A percentile compares a stretch with the other conserved stretches of the same genome.
Evolutionary conservation across 768 basidiomycete genomes (phyloP).

Genomic region (Rhizopogon salebrosus): DNA sequence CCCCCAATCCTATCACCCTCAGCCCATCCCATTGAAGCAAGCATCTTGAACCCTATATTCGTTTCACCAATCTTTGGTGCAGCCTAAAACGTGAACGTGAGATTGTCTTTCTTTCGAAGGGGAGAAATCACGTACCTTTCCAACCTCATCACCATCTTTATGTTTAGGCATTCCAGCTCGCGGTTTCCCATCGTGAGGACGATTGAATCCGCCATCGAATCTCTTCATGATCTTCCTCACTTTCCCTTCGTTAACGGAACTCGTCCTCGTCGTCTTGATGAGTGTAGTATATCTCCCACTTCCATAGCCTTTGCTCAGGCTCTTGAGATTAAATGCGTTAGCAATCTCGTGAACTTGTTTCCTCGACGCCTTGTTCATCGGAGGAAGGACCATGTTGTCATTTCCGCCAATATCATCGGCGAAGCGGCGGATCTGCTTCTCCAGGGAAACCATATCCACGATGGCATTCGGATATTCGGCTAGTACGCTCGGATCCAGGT

Average conservation of each 20-base stretch:
- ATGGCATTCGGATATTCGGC: constrained; percentile 42
- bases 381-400: constrained; percentile 62
- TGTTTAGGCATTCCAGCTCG: constrained; percentile 39
- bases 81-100: constrained; percentile 34
- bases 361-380: constrained; percentile 68
- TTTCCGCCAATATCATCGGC: constrained; percentile 48
- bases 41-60: constrained; percentile 85
- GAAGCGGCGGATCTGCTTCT: constrained; percentile 68
- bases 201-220: constrained; percentile 25
- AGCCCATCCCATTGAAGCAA: constrained; percentile 88
- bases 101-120: background rate
- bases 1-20: constrained; percentile 78
- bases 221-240: constrained; percentile 40
- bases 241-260: constrained; percentile 57
- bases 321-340: constrained; percentile 71
- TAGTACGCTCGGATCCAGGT: constrained; percentile 36
- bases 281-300: constrained; percentile 72
- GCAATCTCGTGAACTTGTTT: constrained; percentile 79
- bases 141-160: constrained; percentile 84
- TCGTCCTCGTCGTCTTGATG: constrained; percentile 58
- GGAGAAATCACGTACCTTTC: constrained; percentile 45
- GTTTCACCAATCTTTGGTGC: constrained; percentile 76
- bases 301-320: constrained; percentile 69
- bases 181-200: constrained; percentile 9
- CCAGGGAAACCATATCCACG: constrained; percentile 63